Evolutionary conservation across 2,329 filamentous ascomycete species (phyloP).

Genomic region (Ramularia collo-cygni): DNA sequence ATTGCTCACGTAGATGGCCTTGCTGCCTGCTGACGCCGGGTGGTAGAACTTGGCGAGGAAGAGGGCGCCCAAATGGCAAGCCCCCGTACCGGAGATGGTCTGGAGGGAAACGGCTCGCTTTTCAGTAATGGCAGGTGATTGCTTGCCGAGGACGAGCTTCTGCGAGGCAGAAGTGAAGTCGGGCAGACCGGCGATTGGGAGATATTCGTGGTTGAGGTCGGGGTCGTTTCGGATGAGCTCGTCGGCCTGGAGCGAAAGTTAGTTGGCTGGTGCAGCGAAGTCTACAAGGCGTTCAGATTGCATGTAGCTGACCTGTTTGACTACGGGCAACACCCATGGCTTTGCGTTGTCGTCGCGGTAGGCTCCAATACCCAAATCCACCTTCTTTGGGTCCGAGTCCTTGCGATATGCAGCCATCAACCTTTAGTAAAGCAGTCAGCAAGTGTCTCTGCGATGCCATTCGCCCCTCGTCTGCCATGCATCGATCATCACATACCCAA

Average conservation of each 20-base stretch:
- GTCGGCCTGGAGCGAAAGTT: conserved; percentile 63
- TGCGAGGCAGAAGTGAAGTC: conserved; percentile 84
- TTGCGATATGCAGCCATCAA: conserved; percentile 81
- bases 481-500: too few species aligned
- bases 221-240: conserved; percentile 82
- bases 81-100: conserved; percentile 95
- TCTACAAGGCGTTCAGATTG: neutral
- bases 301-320: conserved; percentile 69
- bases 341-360: conserved; percentile 94
- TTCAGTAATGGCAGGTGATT: conserved; percentile 75
- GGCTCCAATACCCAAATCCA: conserved; percentile 90
- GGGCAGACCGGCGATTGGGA: conserved; percentile 83
- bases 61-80: conserved; percentile 84
- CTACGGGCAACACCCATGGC: conserved; percentile 93
- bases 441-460: too few species aligned
- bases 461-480: too few species aligned
- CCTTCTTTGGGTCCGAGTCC: conserved; percentile 70
- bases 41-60: conserved; percentile 92
- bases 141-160: conserved; percentile 74
- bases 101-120: conserved; percentile 78
- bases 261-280: neutral
- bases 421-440: too few species aligned
- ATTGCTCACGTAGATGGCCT: conserved; percentile 78
- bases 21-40: conserved; percentile 51
- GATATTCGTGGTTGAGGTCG: conserved; percentile 94